Evolutionary conservation across 768 basidiomycete genomes (phyloP), one percentile per base, ranked within the genome.

Genomic region (Podaxis rugospora): DNA sequence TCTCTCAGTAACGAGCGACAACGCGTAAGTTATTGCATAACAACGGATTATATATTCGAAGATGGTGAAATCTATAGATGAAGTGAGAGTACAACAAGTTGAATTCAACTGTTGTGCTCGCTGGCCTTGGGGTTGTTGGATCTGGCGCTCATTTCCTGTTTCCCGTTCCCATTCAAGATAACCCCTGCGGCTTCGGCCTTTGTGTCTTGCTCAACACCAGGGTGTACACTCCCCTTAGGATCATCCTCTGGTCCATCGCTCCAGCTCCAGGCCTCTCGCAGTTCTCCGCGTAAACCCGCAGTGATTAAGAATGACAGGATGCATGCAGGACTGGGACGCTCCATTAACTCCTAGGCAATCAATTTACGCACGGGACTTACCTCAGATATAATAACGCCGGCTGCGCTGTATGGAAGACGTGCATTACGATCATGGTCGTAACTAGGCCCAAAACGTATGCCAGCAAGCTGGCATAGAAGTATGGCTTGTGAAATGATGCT

Each of bases 361-460:
- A 23, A 14, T 32, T 10, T n/a, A 44, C 28, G 27, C 39, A 16
- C 36, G 13, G 32, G 16, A 60, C 83, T 68, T 66, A 90, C 90
- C 89, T 90, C 63, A 99, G 81, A 74, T 98, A 99, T 49, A 99
- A 76, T 57, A 99, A 74, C 1, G 96, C 96, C 1, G 96, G 96
- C 67, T 99, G 96, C 2, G 92, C 93, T 5, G 79, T 80, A 35
- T 79, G 77, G 66, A 85, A 88, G 42, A 74, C 68, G 68, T 96
- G 92, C 94, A 97, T 93, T 23, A 95, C 90, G 0, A 71, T 67
- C 84, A 97, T 93, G 6, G 95, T 95, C 13, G 78, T 79, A 16
- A 77, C 72, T 35, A 98, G 81, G 1, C 93, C 95, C 37, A 77
- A 58, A 21, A 88, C 74, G 72, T 98, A 98, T 23, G 88, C 92